phyloP scores from a whole-genome alignment of 495 filamentous ascomycete genomes.

The Podospora conica region DNA sequence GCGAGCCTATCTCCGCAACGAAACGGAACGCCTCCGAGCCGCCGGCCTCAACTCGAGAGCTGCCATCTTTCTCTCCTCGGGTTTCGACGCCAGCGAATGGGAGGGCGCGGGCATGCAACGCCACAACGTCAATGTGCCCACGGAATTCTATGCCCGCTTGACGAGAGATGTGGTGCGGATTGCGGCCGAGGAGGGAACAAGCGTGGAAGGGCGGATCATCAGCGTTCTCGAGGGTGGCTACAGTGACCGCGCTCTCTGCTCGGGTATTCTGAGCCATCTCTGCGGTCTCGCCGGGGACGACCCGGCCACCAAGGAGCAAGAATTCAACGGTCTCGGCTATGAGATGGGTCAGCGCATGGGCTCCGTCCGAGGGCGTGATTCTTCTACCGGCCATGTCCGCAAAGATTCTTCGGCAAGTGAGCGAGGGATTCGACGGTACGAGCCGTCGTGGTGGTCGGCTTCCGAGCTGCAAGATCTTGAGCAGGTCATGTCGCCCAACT shows the following conservation, averaged over 20 bases:
- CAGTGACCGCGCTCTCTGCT: constrained; percentile 81
- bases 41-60: constrained; percentile 57
- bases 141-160: constrained; percentile 89
- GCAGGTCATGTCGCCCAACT: constrained; percentile 35
- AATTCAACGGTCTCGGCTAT: constrained; percentile 38
- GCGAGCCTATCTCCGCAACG: constrained; percentile 60
- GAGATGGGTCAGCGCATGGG: constrained; percentile 49
- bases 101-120: constrained; percentile 89
- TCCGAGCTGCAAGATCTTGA: constrained; percentile 57
- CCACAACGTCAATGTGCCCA: constrained; percentile 90
- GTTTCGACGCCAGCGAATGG: constrained; percentile 95
- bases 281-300: constrained; percentile 62
- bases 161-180: constrained; percentile 76
- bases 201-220: constrained; percentile 76
- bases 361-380: constrained; percentile 31
- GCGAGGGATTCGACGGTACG: constrained; percentile 38
- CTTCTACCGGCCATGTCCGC: constrained; percentile 18
- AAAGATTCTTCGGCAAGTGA: constrained; percentile 26
- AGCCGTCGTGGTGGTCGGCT: constrained; percentile 73
- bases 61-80: constrained; percentile 89
- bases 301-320: constrained; percentile 34
- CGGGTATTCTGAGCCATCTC: constrained; percentile 82
- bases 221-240: constrained; percentile 96
- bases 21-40: constrained; percentile 56
- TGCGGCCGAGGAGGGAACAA: constrained; percentile 70